Evolutionary conservation across 495 filamentous ascomycete genomes (phyloP).

Genomic region (Penicillium mononematosum): DNA sequence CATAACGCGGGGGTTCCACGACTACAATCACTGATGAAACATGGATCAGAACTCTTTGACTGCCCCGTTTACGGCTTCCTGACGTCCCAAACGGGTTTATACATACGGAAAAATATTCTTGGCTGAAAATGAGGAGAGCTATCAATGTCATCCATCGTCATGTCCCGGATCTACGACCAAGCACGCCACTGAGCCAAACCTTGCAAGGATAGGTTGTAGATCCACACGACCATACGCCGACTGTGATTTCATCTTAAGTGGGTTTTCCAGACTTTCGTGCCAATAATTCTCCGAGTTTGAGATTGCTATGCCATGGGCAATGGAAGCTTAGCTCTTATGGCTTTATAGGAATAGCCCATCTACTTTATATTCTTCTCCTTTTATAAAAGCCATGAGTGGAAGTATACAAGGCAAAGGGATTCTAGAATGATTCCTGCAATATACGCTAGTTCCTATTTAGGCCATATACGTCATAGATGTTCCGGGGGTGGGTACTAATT

Average conservation of each 20-base stretch:
- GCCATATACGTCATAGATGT: neutral
- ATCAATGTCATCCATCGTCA: constrained; percentile 24
- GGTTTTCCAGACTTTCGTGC: neutral
- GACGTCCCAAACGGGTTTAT: constrained; percentile 21
- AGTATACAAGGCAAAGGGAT: neutral
- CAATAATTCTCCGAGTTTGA: neutral
- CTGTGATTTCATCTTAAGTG: neutral
- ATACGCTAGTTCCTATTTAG: neutral
- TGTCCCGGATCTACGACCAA: constrained; percentile 13
- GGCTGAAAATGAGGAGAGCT: constrained; percentile 4
- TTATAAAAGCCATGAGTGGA: neutral
- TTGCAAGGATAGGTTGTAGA: neutral
- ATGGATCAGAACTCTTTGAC: neutral
- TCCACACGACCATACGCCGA: neutral
- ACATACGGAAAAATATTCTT: constrained; percentile 1
- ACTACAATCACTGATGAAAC: constrained; percentile 3
- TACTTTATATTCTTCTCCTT: neutral
- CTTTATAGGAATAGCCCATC: neutral
- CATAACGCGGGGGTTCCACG: constrained; percentile 18
- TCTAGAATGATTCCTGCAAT: neutral
- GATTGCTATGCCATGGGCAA: neutral
- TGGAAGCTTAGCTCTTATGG: neutral
- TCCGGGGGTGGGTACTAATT: neutral
- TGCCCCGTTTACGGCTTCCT: constrained; percentile 10
- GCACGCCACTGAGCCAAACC: constrained; percentile 16